These are phyloP conservation scores for Microcyclosporella mali DNA, from an alignment of 2,329 filamentous ascomycete genomes.

Conservation along the genomic window DNA sequence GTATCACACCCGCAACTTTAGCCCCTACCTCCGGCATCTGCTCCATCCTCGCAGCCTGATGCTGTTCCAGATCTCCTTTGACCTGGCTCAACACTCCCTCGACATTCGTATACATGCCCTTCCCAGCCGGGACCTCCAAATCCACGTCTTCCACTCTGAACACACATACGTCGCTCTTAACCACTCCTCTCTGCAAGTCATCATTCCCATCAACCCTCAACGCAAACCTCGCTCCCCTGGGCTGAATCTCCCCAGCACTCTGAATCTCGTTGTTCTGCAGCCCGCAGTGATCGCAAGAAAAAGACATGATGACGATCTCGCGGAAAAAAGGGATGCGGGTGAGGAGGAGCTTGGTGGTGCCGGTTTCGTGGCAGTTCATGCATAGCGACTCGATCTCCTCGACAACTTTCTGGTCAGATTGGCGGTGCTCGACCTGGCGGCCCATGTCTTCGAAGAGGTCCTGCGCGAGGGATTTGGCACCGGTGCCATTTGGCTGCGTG, in stretches of 20 bases:
- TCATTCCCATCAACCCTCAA: constrained; percentile 65
- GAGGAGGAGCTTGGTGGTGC: constrained; percentile 76
- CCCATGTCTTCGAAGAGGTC: constrained; percentile 50
- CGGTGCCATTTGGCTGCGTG: constrained; percentile 13
- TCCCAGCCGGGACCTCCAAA: constrained; percentile 83
- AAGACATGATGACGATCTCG: constrained; percentile 96
- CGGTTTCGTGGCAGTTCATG: constrained; percentile 54
- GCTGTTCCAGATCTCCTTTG: constrained; percentile 70
- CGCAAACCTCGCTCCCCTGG: constrained; percentile 77
- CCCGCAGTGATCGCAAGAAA: constrained; percentile 81
- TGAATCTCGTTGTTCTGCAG: constrained; percentile 92
- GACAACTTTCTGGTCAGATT: constrained; percentile 43
- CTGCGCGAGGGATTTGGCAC: constrained; percentile 32
- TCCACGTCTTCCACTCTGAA: constrained; percentile 89
- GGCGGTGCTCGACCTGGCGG: constrained; percentile 39
- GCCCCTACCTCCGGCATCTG: constrained; percentile 69
- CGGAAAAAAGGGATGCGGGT: constrained; percentile 95
- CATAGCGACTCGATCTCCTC: constrained; percentile 50
- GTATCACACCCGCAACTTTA: constrained; percentile 71
- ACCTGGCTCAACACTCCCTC: constrained; percentile 79
- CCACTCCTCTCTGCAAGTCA: constrained; percentile 79
- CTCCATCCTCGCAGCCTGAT: constrained; percentile 75
- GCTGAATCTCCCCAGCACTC: constrained; percentile 84
- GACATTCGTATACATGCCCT: constrained; percentile 87
- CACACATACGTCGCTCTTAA: constrained; percentile 82